These are phyloP conservation scores for Xylaria longipes DNA, from an alignment of 495 filamentous ascomycete genomes.

Conservation along the genomic window DNA sequence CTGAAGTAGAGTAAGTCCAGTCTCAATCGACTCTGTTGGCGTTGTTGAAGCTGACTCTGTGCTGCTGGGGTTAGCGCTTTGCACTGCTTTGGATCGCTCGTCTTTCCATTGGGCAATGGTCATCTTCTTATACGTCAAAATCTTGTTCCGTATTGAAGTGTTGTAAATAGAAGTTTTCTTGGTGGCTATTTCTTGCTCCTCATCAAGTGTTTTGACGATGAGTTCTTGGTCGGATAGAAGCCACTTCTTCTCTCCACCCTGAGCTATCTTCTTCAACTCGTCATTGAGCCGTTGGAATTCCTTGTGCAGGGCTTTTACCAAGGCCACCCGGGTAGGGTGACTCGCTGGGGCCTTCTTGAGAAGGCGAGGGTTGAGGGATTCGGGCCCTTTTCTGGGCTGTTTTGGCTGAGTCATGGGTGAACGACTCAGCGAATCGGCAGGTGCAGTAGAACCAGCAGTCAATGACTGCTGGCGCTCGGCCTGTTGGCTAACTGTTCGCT, in stretches of 20 bases:
- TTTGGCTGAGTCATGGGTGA: conserved; percentile 12
- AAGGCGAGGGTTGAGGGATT: conserved; percentile 81
- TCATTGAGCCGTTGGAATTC: conserved; percentile 76
- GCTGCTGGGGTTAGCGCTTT: conserved; percentile 30
- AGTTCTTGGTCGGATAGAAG: conserved; percentile 71
- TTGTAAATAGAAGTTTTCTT: conserved; percentile 73
- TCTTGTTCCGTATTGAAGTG: conserved; percentile 80
- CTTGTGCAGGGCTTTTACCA: conserved; percentile 75
- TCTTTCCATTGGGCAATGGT: conserved; percentile 68
- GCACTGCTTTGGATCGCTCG: conserved; percentile 38
- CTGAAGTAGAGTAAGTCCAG: conserved; percentile 68
- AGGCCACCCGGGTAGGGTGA: conserved; percentile 69
- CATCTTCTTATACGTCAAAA: conserved; percentile 77
- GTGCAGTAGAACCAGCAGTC: conserved; percentile 13
- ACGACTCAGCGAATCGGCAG: conserved; percentile 4
- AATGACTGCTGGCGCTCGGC: conserved; percentile 1
- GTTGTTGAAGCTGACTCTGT: conserved; percentile 36
- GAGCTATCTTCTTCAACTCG: conserved; percentile 60
- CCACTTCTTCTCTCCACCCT: conserved; percentile 50
- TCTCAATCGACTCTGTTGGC: conserved; percentile 59
- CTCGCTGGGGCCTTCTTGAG: conserved; percentile 72
- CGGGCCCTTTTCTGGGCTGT: conserved; percentile 38
- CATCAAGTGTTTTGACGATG: conserved; percentile 78
- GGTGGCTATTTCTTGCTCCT: conserved; percentile 78
- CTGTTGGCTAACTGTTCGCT: neutral